phyloP scores from a whole-genome alignment of 176 grass and related monocot species.

The Carex cristatella region DNA sequence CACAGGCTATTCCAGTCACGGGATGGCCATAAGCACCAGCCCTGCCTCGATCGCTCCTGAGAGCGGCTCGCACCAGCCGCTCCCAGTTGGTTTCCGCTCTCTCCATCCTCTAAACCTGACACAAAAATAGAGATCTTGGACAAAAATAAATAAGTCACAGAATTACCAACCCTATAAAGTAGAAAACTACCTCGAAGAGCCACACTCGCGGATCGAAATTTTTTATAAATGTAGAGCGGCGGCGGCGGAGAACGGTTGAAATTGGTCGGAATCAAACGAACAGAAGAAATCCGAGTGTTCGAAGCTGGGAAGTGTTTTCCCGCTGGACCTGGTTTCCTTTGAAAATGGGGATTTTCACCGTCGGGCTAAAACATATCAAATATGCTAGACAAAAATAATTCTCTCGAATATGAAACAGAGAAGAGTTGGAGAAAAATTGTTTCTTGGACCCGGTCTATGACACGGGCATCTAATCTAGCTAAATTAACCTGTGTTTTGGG shows the following conservation, averaged over 20 bases:
- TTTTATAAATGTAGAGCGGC: background rate
- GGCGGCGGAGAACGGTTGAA: too few species aligned
- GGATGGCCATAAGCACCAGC: slow-evolving; percentile 32
- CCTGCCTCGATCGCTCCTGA: slow-evolving; percentile 42
- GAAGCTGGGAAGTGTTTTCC: slow-evolving; percentile 10
- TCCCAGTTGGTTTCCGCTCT: slow-evolving; percentile 85
- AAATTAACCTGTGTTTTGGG: background rate
- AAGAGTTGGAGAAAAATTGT: background rate
- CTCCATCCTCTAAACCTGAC: slow-evolving; percentile 33
- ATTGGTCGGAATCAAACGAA: background rate
- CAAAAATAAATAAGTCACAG: background rate
- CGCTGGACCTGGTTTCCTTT: background rate
- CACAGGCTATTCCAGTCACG: slow-evolving; percentile 53
- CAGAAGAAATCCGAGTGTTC: too few species aligned
- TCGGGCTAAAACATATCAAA: background rate
- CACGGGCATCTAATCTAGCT: background rate
- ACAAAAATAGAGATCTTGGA: background rate
- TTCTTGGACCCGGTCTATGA: background rate
- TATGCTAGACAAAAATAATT: background rate
- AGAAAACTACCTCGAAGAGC: background rate
- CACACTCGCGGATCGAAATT: background rate
- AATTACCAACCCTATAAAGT: slow-evolving; percentile 1
- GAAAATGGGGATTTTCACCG: background rate
- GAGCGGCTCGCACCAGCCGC: slow-evolving; percentile 73
- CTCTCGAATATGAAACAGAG: background rate